These are phyloP conservation scores for Trichoderma sp. DNA, from an alignment of 2,329 filamentous ascomycete species.

Conservation along the genomic window DNA sequence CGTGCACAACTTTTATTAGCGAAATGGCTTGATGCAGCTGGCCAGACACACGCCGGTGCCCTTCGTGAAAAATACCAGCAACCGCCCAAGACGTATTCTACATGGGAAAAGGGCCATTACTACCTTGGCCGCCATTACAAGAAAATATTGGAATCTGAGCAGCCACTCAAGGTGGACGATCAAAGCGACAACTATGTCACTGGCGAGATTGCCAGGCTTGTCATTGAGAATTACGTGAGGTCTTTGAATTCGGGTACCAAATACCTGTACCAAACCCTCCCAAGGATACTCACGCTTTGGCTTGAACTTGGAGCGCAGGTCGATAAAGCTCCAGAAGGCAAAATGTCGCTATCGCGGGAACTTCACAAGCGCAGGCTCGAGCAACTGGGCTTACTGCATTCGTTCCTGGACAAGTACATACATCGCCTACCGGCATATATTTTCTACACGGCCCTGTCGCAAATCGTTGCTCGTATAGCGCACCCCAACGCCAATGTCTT, in stretches of 20 bases:
- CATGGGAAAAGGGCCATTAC: conserved; percentile 97
- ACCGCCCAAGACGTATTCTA: conserved; percentile 67
- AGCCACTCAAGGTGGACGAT: conserved; percentile 71
- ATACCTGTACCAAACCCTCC: conserved; percentile 92
- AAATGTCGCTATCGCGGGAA: conserved; percentile 54
- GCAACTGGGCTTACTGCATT: conserved; percentile 69
- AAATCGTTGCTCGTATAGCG: conserved; percentile 93
- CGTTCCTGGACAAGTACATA: conserved; percentile 78
- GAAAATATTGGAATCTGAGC: conserved; percentile 89
- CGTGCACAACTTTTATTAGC: conserved; percentile 85
- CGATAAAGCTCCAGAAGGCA: conserved; percentile 60
- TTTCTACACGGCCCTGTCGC: conserved; percentile 81
- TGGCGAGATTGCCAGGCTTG: conserved; percentile 82
- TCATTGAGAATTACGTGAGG: conserved; percentile 90
- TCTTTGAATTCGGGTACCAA: conserved; percentile 89
- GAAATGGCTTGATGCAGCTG: conserved; percentile 95
- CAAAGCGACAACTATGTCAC: conserved; percentile 75
- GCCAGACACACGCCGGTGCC: conserved; percentile 82
- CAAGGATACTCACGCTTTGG: conserved; percentile 90
- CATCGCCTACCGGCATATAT: conserved; percentile 71
- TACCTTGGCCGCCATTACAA: conserved; percentile 97
- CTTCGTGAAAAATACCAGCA: conserved; percentile 81
- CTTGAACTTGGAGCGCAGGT: conserved; percentile 82
- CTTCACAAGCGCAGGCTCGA: conserved; percentile 60
- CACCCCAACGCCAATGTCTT: conserved; percentile 81